phyloP scores from a whole-genome alignment of 495 filamentous ascomycete species.

The Chaetomidium leptoderma region DNA sequence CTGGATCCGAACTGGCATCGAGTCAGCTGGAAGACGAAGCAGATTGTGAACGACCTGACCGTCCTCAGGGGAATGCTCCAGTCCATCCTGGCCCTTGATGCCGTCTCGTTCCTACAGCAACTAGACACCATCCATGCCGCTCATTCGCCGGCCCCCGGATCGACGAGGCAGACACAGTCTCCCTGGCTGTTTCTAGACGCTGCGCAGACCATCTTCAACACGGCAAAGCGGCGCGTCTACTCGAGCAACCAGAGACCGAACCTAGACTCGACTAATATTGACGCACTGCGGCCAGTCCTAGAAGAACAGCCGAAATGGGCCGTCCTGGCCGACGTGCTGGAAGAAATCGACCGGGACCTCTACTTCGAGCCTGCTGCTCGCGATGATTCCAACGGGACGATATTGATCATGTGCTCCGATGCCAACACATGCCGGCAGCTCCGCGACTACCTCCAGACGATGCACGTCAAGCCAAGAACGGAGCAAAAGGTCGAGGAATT shows the following conservation, averaged over 20 bases:
- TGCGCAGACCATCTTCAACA: conserved; percentile 88
- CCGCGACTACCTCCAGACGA: conserved; percentile 83
- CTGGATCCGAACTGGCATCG: conserved; percentile 96
- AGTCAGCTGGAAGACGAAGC: conserved; percentile 88
- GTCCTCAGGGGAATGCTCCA: conserved; percentile 84
- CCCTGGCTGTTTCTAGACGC: conserved; percentile 97
- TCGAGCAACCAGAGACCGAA: conserved; percentile 44
- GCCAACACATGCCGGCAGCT: conserved; percentile 83
- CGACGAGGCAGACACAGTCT: conserved; percentile 81
- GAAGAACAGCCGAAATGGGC: conserved; percentile 96
- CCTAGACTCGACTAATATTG: conserved; percentile 43
- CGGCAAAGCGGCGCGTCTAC: conserved; percentile 87
- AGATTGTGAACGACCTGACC: conserved; percentile 85
- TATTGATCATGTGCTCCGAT: conserved; percentile 93
- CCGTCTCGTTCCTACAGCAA: conserved; percentile 87
- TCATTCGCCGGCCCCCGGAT: conserved; percentile 81
- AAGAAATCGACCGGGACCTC: conserved; percentile 88
- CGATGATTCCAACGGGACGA: conserved; percentile 87
- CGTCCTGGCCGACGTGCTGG: conserved; percentile 75
- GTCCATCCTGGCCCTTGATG: conserved; percentile 79
- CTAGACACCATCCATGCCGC: conserved; percentile 91
- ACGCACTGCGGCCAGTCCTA: conserved; percentile 78
- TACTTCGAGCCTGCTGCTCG: conserved; percentile 70
- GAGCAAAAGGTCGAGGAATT: conserved; percentile 36
- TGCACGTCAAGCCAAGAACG: conserved; percentile 66